Conservation (phyloP, 148 eudicot species). For the Diospyros kaki region DNA sequence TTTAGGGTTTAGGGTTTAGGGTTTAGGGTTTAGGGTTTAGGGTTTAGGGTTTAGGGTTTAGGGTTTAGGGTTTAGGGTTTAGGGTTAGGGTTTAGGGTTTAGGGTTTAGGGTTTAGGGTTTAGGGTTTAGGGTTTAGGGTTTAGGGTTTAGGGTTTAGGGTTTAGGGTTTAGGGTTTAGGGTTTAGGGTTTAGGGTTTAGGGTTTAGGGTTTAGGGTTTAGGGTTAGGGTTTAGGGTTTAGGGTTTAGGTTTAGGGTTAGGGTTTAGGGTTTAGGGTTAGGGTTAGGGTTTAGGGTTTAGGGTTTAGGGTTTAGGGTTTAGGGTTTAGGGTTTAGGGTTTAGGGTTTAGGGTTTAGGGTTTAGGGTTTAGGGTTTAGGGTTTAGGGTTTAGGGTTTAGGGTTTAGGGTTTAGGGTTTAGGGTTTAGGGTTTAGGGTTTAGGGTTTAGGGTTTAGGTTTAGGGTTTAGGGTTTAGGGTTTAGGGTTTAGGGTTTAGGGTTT, state of each 20-base stretch:
- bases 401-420: not conserved
- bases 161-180: slow-evolving; percentile 13
- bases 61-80: too few species aligned
- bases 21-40: too few species aligned
- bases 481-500: slow-evolving; percentile 2
- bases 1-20: too few species aligned
- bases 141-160: slow-evolving; percentile 9
- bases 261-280: slow-evolving; percentile 7
- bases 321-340: not conserved
- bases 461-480: slow-evolving; percentile 2
- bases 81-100: too few species aligned
- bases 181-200: slow-evolving; percentile 12
- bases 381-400: not conserved
- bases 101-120: too few species aligned
- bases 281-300: not conserved
- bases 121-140: slow-evolving; percentile 1
- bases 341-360: not conserved
- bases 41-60: too few species aligned
- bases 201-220: slow-evolving; percentile 10
- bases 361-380: not conserved
- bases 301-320: slow-evolving; percentile 3
- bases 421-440: slow-evolving; percentile 7
- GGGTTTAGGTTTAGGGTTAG: not conserved
- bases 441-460: slow-evolving; percentile 10
- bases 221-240: not conserved